Evolutionary conservation across 208 protist genomes (phyloP), one percentile per base, ranked within the genome.

Genomic region (Porcisia hertigi): DNA sequence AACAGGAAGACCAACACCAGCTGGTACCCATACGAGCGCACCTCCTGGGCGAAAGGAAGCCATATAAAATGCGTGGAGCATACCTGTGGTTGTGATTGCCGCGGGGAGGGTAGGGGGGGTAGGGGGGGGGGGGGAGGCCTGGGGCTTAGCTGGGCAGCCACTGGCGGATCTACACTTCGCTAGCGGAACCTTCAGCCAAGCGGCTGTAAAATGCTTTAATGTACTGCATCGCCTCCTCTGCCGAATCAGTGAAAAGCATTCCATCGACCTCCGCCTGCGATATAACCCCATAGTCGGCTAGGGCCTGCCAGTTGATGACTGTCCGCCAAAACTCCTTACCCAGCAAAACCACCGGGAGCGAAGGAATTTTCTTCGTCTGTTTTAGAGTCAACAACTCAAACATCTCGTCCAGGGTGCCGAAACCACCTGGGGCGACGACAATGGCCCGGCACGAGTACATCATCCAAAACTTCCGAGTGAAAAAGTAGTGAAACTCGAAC

Each of bases 401-500:
- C 49, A 96, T 81, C 79, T 98, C 96, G 66, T 98, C 96, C 72
- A 97, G 71, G 12, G 96, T 98, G 64, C 96, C 96, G 77, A 97
- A 97, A 57, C 96, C 96, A 63, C 96, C 96, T 3, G 96, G 96
- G 14, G 92, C 89, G 47, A 96, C 80, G 73, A 98, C 81, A 71
- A 98, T 92, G 47, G 91, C 94, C 64, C 94, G 88, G 82, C 91
- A 95, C 6, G 91, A 94, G 88, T 98, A 98, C 91, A 97, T 96
- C 96, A 98, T 98, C 94, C 94, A 98, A 77, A 89, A 98, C 85
- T 98, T 98, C 49, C 96, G 92, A 3, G 96, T 97, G 77, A 98
- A 98, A 84, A 98, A 98, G 89, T 98, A 98, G 87, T 98, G 96
- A 78, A 97, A 98, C 83, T 96, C 91, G 75, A 98, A 98, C 7